Conservation (phyloP, 2,329 filamentous ascomycete genomes). For the Colletotrichum filicis region DNA sequence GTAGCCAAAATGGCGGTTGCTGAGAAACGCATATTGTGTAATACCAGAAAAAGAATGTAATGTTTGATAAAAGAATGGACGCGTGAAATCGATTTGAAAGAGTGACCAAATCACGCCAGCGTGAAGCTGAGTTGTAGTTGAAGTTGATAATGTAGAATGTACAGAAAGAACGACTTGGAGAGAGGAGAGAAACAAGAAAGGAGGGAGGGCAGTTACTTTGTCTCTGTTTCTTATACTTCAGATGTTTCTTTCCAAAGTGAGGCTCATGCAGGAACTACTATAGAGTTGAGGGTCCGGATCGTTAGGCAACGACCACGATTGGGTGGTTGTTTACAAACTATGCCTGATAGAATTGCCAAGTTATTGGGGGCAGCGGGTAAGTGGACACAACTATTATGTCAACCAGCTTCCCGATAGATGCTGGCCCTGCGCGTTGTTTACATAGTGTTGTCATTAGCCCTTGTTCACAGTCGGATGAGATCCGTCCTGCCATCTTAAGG, state of each 20-base stretch:
- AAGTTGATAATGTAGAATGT: background rate
- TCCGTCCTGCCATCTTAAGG: background rate
- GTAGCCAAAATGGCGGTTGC: slow-evolving; percentile 15
- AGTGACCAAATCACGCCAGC: slow-evolving; percentile 10
- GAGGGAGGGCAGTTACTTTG: background rate
- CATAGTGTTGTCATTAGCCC: too few species aligned
- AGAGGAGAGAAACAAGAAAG: background rate
- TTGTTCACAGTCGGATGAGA: background rate
- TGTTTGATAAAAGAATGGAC: slow-evolving; percentile 12
- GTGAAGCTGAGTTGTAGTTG: slow-evolving; percentile 3
- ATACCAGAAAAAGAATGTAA: background rate
- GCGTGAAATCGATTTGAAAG: slow-evolving; percentile 14
- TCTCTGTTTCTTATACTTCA: too few species aligned
- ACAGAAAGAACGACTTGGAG: background rate
- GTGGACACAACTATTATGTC: background rate
- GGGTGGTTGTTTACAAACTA: too few species aligned
- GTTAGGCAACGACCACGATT: too few species aligned
- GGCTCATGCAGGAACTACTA: too few species aligned
- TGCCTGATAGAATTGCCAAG: too few species aligned
- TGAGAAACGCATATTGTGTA: slow-evolving; percentile 51
- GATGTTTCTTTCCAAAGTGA: too few species aligned
- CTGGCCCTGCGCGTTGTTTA: too few species aligned
- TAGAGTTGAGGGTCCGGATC: too few species aligned
- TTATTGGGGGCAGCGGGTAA: background rate
- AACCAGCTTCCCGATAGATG: too few species aligned